A percentile compares a stretch with the other conserved stretches of the same genome.
Evolutionary conservation across 768 basidiomycete genomes (phyloP).

Genomic region (Amanita brunnescens): DNA sequence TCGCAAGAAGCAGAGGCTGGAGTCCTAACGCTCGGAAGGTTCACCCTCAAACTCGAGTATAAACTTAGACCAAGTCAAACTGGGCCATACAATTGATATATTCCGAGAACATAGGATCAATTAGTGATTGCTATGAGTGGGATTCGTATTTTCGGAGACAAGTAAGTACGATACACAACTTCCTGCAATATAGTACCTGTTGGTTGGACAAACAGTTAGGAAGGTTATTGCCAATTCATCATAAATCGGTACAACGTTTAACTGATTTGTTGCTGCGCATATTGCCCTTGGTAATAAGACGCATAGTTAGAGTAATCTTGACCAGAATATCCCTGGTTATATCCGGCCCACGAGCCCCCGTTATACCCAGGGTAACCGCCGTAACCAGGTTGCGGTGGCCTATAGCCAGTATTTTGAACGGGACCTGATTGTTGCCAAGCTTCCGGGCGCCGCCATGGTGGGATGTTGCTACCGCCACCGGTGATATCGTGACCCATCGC

Average conservation of each 20-base stretch:
- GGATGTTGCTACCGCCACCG: constrained; percentile 71
- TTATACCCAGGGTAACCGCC: constrained; percentile 27
- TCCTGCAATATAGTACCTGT: neutral
- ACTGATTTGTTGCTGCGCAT: constrained; percentile 60
- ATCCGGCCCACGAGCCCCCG: constrained; percentile 40
- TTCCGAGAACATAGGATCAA: neutral
- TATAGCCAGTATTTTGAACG: constrained; percentile 49
- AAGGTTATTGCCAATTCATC: constrained; percentile 1
- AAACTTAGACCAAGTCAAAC: constrained; percentile 1
- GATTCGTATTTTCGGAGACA: constrained; percentile 7
- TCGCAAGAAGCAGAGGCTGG: constrained; percentile 16
- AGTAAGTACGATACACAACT: constrained; percentile 13
- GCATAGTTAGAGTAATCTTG: constrained; percentile 81
- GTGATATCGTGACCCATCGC: constrained; percentile 56
- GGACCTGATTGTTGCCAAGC: constrained; percentile 63
- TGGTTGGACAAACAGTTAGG: neutral
- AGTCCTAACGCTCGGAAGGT: constrained; percentile 10
- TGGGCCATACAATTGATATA: constrained; percentile 12
- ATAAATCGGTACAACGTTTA: neutral
- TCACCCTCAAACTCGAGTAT: neutral
- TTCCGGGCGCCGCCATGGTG: constrained; percentile 89
- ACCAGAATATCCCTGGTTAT: constrained; percentile 37
- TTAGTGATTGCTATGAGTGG: neutral
- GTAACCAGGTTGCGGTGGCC: constrained; percentile 59
- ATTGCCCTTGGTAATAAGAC: constrained; percentile 84